Conservation (phyloP, 2,329 filamentous ascomycete genomes). For the Dothideomycetes sp. region DNA sequence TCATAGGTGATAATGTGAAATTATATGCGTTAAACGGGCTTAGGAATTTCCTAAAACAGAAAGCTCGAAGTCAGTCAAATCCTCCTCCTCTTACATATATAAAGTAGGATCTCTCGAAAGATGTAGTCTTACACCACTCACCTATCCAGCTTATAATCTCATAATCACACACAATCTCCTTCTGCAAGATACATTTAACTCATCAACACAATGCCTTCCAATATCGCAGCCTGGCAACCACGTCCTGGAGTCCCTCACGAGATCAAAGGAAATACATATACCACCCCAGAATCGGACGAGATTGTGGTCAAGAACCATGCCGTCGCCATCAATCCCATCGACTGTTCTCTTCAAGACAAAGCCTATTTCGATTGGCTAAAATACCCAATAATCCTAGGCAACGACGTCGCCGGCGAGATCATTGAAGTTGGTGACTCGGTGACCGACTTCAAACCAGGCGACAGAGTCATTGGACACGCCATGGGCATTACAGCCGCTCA, state of each 20-base stretch:
- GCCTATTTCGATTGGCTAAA: conserved; percentile 10
- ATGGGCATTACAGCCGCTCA: background rate
- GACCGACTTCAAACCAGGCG: conserved; percentile 25
- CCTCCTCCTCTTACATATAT: no score
- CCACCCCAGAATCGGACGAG: conserved; percentile 19
- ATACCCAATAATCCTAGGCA: conserved; percentile 24
- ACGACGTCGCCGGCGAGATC: conserved; percentile 24
- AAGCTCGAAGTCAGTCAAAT: no score
- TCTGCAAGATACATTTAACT: background rate
- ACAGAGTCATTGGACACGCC: conserved; percentile 24
- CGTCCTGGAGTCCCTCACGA: conserved; percentile 16
- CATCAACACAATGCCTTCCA: conserved; percentile 13
- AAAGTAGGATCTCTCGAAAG: no score
- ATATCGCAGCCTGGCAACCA: conserved; percentile 21
- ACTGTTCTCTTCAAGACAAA: conserved; percentile 28
- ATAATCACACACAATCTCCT: background rate
- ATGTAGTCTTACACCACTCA: no score
- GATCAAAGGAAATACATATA: conserved; percentile 18
- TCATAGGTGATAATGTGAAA: no score
- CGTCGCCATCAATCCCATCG: conserved; percentile 32
- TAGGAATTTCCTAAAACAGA: no score
- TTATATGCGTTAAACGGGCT: no score
- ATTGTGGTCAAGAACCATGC: conserved; percentile 29
- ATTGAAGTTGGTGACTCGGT: conserved; percentile 22
- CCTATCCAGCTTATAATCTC: no score